Percentiles rank a stretch among this genome's conserved stretches.
Evolutionary conservation across 805 yeast species (phyloP).

Genomic region (Zygotorulaspora chibaensis): DNA sequence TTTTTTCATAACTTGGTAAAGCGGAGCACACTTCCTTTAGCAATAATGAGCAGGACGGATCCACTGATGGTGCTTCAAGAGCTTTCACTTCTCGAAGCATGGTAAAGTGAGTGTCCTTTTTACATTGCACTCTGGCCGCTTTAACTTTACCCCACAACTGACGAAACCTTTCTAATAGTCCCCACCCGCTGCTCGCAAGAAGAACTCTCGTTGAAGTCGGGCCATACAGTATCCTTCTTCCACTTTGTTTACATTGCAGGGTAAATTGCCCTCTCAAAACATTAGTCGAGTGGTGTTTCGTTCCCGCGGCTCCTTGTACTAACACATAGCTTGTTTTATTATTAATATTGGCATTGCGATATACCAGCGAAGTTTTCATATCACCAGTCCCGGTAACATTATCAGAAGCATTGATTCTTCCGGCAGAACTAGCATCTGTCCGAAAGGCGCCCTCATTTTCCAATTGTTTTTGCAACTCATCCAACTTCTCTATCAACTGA

Average conservation of each 20-base stretch:
- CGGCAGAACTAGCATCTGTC: background rate
- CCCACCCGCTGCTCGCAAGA: constrained; percentile 16
- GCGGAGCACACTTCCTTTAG: constrained; percentile 8
- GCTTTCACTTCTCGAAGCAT: constrained; percentile 18
- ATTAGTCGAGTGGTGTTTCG: background rate
- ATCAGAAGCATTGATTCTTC: background rate
- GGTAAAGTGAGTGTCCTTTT: constrained; percentile 14
- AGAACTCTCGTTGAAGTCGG: constrained; percentile 29
- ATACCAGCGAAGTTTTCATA: too few species aligned
- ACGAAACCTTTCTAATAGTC: constrained; percentile 17
- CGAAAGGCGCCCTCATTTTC: background rate
- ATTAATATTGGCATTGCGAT: background rate
- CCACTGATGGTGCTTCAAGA: constrained; percentile 9
- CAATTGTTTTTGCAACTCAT: constrained; percentile 10
- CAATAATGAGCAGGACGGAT: constrained; percentile 8
- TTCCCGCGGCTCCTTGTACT: background rate
- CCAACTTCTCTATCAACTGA: constrained; percentile 2
- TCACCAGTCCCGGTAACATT: background rate
- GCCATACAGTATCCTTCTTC: constrained; percentile 27
- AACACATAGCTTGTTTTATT: background rate
- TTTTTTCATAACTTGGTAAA: constrained; percentile 22
- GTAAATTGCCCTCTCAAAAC: constrained; percentile 11
- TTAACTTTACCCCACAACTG: constrained; percentile 28
- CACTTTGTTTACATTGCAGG: constrained; percentile 23
- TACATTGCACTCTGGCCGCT: constrained; percentile 24